Base-by-base conservation (phyloP, 208 protist species). In the Trypanosoma rangeli region DNA sequence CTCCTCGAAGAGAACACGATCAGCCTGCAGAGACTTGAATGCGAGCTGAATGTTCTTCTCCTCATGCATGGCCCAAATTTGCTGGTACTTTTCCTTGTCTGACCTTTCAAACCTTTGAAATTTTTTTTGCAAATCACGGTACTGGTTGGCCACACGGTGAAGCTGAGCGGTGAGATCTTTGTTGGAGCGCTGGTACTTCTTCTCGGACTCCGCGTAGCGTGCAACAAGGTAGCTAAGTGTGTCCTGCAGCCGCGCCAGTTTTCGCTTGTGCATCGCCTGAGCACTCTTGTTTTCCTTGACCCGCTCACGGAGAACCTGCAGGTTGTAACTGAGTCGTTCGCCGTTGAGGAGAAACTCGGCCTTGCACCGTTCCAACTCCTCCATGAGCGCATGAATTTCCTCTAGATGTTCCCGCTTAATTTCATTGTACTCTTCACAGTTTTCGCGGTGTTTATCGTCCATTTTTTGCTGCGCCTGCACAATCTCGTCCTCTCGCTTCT, bases 301-400 rank as follows among this genome's bases (percentile, higher is more conserved):
- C 5, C 97, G 86, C 75, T 98, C 95, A 24, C 85, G 84, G 53
- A 99, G 90, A 42, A 98, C 94, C 69, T 98, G 94, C 62, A 98
- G 75, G 85, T 98, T 98, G 86, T 99, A 99, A 46, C 93, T 95
- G 28, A 99, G 89, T 33, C 98, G 97, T 78, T 99, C 94, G 20
- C 87, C 92, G 73, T 98, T 98, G 57, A 99, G 92, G 42, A 98
- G 85, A 73, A 98, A 98, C 77, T 97, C 94, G 8, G 94, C 83
- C 62, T 98, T 93, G 68, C 98, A 97, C 68, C 97, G 96, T 67
- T 98, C 96, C 13, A 98, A 82, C 78, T 98, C 90, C 76, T 97
- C 85, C 52, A 91, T 88, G 20, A 98, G 88, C 12, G 72, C 76
- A 73, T 97, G 87, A 73, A 98, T 97, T 37, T 98, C 92, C 7